Conservation (phyloP, 2,329 filamentous ascomycete species). For the Cadophora sp. region DNA sequence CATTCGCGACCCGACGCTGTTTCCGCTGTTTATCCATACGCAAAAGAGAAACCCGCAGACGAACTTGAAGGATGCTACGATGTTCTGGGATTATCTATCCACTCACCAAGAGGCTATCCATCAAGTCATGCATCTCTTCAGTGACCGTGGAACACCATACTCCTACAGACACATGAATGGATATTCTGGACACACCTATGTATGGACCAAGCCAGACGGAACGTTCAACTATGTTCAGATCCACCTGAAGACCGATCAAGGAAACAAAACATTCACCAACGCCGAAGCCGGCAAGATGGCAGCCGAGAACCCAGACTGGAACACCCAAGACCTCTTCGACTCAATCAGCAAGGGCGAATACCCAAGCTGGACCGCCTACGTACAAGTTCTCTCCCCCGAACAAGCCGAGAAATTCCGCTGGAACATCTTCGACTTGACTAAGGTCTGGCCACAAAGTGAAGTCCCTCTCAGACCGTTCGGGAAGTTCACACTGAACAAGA, state of each 20-base stretch:
- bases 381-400: conserved; percentile 59
- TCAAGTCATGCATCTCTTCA: conserved; percentile 64
- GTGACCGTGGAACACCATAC: conserved; percentile 61
- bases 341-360: conserved; percentile 59
- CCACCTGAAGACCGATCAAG: conserved; percentile 59
- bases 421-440: conserved; percentile 60
- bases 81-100: conserved; percentile 30
- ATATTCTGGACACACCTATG: conserved; percentile 62
- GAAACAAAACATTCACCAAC: conserved; percentile 58
- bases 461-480: conserved; percentile 57
- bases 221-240: conserved; percentile 61
- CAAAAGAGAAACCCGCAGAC: conserved; percentile 77
- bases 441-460: conserved; percentile 57
- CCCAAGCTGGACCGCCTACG: conserved; percentile 61
- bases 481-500: conserved; percentile 55
- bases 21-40: conserved; percentile 76
- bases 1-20: conserved; percentile 74
- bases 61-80: conserved; percentile 66
- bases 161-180: conserved; percentile 61
- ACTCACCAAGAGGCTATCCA: conserved; percentile 61
- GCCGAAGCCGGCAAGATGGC: conserved; percentile 50
- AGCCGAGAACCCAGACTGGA: conserved; percentile 52
- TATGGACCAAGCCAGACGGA: conserved; percentile 60
- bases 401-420: conserved; percentile 56
- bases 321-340: conserved; percentile 58